A percentile compares a stretch with the other conserved stretches of the same genome.
These are phyloP conservation scores for Sphagnum fallax DNA, from an alignment of 228 moss, liverwort and hornwort genomes.

Conservation along the genomic window DNA sequence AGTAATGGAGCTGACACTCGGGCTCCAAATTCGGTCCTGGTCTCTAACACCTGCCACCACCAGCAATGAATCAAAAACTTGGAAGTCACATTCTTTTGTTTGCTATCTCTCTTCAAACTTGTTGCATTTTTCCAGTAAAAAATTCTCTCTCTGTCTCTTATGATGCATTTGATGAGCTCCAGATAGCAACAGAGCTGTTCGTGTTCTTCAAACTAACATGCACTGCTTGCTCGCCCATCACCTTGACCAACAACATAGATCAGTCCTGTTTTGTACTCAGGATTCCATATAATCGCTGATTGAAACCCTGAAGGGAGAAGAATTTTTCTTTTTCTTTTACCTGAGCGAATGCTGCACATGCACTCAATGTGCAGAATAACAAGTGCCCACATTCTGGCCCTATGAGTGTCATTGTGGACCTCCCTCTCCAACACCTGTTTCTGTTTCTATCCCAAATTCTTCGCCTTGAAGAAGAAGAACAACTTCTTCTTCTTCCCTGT, in stretches of 20 bases:
- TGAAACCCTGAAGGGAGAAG: not conserved
- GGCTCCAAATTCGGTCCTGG: slow-evolving; percentile 68
- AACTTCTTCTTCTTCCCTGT: too few relatives aligned
- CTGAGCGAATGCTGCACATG: slow-evolving; percentile 80
- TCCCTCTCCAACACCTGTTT: too few relatives aligned
- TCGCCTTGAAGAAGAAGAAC: too few relatives aligned
- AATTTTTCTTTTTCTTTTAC: slow-evolving; percentile 12
- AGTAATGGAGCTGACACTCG: slow-evolving; percentile 77
- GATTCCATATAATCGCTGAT: not conserved
- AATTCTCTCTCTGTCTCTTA: not conserved
- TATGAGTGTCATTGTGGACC: slow-evolving; percentile 38
- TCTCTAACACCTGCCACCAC: slow-evolving; percentile 51
- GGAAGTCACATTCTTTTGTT: not conserved
- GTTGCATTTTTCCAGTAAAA: not conserved
- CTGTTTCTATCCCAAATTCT: too few relatives aligned
- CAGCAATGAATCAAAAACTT: not conserved
- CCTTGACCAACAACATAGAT: not conserved
- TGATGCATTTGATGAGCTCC: not conserved
- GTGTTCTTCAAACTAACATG: not conserved
- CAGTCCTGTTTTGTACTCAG: not conserved
- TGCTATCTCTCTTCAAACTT: not conserved
- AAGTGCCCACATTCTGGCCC: slow-evolving; percentile 43
- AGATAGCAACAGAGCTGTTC: not conserved
- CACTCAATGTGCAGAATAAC: slow-evolving; percentile 58
- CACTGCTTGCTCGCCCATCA: too few relatives aligned